A percentile compares a stretch with the other conserved stretches of the same genome.
Evolutionary conservation across 2,329 filamentous ascomycete genomes (phyloP).

Genomic region (Didymella glomerata): DNA sequence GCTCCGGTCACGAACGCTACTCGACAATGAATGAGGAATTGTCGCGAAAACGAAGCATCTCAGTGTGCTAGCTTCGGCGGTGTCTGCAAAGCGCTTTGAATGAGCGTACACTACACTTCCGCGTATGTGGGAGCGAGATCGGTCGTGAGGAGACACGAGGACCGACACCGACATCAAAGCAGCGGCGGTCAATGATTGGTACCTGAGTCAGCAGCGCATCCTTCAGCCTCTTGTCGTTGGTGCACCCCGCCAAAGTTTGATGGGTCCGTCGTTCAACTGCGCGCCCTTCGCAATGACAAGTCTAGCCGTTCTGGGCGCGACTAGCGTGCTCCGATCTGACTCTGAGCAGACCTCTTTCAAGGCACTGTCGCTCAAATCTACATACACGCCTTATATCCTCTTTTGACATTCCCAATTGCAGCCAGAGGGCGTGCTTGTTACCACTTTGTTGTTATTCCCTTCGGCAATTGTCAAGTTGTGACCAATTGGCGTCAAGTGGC

Average conservation of each 20-base stretch:
- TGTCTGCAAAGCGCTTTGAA: neutral
- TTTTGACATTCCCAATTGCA: constrained; percentile 18
- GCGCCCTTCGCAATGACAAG: constrained; percentile 22
- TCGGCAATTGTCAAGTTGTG: constrained; percentile 4
- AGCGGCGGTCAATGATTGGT: neutral
- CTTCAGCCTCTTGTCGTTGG: constrained; percentile 7
- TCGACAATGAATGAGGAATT: neutral
- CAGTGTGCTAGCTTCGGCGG: neutral
- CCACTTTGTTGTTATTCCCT: constrained; percentile 2
- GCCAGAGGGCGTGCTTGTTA: constrained; percentile 29
- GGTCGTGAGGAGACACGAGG: neutral
- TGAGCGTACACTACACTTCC: neutral
- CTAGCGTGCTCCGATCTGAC: constrained; percentile 22
- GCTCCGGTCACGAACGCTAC: neutral
- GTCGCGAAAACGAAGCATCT: neutral
- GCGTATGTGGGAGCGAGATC: neutral
- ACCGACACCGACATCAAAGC: neutral
- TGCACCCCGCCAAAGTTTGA: constrained; percentile 16
- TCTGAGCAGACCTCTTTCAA: constrained; percentile 19
- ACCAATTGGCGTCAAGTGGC: constrained; percentile 7
- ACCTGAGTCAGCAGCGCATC: constrained; percentile 10
- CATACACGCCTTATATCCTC: constrained; percentile 33
- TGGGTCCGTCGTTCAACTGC: constrained; percentile 14
- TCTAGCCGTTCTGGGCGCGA: constrained; percentile 9
- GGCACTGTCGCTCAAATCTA: constrained; percentile 21